Evolutionary conservation across 768 basidiomycete genomes (phyloP), one percentile per base, ranked within the genome.

Genomic region (Tylopilus balloui): DNA sequence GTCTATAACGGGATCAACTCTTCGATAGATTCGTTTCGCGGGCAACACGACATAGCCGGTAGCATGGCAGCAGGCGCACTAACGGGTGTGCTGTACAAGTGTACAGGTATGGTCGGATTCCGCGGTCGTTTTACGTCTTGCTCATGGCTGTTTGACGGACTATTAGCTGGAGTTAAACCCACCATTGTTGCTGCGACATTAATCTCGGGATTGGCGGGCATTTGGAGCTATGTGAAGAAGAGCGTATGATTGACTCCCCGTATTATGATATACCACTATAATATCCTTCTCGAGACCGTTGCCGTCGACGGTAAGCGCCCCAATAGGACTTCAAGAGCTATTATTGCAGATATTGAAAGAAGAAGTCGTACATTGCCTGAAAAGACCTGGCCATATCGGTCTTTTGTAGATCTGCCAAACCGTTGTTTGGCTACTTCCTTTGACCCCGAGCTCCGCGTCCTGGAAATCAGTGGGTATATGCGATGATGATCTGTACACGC

Each of bases 1-100:
- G 79, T 87, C 59, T 99, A 99, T 75, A 99, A 99, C 71, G 87
- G 83, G 56, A 79, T 97, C 73, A 98, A 97, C 76, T 95, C 94
- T 52, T 80, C 86, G 47, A 88, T 98, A 62, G 95, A 97, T 69
- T 75, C 79, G 50, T 73, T 83, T 65, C 83, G 95, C 65, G 92
- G 94, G 54, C 81, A 87, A 69, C 95, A 98, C 69, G 96, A 99
- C 66, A 83, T 80, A 39, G 76, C 81, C 56, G 93, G 94, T 53
- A 92, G 89, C 60, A 92, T 98, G 84, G 79, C 81, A 36, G 94
- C 95, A 49, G 95, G 93, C 27, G 93, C 82, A 32, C 62, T 92
- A 59, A 94, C 92, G 52, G 95, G 95, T 49, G 87, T 82, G 28
- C 69, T 98, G 52, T 98, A 83, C 80, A 97, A 92, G 71, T 88